A percentile compares a stretch with the other conserved stretches of the same genome.
phyloP scores from a whole-genome alignment of 2,329 filamentous ascomycete species.

The Sarocladium brachiariae region DNA sequence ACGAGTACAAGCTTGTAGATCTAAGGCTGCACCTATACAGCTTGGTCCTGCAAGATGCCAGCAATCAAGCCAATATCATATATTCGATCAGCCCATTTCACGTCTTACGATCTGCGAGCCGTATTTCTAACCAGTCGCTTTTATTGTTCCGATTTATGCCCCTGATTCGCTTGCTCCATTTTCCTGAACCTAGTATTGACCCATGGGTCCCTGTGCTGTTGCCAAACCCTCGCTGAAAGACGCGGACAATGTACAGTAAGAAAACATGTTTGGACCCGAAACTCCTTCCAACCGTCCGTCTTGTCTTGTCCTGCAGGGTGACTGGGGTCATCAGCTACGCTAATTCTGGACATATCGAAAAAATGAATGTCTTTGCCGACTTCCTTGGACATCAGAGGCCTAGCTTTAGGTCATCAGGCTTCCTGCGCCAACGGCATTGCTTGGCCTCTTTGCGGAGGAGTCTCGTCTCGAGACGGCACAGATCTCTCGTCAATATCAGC shows the following conservation, averaged over 20 bases:
- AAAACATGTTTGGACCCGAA: no score
- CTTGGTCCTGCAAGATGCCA: no score
- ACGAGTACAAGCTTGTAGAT: background rate
- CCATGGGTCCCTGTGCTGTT: background rate
- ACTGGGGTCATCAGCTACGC: no score
- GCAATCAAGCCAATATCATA: no score
- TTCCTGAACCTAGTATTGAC: background rate
- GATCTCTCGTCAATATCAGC: constrained; percentile 5
- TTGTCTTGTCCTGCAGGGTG: no score
- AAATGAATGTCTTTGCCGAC: no score
- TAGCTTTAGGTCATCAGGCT: background rate
- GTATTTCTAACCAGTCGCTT: background rate
- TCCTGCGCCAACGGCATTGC: background rate
- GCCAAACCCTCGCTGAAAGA: constrained; percentile 1
- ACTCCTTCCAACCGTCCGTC: no score
- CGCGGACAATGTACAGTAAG: background rate
- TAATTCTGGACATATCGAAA: no score
- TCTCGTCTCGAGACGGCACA: background rate
- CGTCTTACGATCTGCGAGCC: no score
- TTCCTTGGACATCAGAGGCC: no score
- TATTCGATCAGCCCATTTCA: no score
- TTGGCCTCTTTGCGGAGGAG: background rate
- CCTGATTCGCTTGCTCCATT: constrained; percentile 9
- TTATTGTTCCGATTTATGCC: background rate
- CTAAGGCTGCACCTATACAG: background rate